A percentile compares a stretch with the other conserved stretches of the same genome.
These are phyloP conservation scores for Neobulgaria alba DNA, from an alignment of 2,329 filamentous ascomycete genomes.

Conservation along the genomic window DNA sequence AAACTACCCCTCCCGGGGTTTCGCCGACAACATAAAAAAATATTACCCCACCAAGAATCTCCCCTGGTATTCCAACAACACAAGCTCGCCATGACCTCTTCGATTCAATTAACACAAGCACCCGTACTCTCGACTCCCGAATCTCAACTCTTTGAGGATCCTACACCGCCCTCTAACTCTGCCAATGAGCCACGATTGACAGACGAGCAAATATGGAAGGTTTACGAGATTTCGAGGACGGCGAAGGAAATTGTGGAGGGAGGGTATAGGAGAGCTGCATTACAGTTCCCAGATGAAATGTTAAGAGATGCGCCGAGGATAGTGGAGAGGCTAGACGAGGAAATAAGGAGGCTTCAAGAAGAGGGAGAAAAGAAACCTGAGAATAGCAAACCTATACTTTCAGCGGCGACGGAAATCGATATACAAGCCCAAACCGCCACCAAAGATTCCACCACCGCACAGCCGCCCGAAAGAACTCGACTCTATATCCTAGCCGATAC, in stretches of 20 bases:
- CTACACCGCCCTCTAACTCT: constrained; percentile 25
- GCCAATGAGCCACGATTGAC: constrained; percentile 1
- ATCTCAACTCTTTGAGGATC: constrained; percentile 47
- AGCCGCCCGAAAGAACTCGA: constrained; percentile 25
- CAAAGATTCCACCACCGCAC: neutral
- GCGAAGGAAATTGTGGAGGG: constrained; percentile 64
- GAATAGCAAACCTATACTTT: constrained; percentile 3
- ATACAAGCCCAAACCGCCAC: neutral
- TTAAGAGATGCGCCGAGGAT: constrained; percentile 77
- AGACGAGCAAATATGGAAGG: constrained; percentile 63
- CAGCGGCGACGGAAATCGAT: neutral
- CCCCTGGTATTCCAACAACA: neutral
- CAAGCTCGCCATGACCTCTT: neutral
- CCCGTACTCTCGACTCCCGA: constrained; percentile 58
- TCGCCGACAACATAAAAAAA: constrained; percentile 1
- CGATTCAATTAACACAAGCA: constrained; percentile 36
- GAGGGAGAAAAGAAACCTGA: constrained; percentile 4
- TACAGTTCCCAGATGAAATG: constrained; percentile 97
- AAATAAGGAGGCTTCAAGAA: constrained; percentile 29
- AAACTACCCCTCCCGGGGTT: neutral
- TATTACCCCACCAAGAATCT: neutral
- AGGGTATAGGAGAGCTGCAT: constrained; percentile 66
- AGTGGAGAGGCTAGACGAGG: constrained; percentile 54
- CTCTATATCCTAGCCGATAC: constrained; percentile 90
- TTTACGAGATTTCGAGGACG: constrained; percentile 82